Evolutionary conservation across 495 filamentous ascomycete genomes (phyloP).

Genomic region (Terfezia boudieri): DNA sequence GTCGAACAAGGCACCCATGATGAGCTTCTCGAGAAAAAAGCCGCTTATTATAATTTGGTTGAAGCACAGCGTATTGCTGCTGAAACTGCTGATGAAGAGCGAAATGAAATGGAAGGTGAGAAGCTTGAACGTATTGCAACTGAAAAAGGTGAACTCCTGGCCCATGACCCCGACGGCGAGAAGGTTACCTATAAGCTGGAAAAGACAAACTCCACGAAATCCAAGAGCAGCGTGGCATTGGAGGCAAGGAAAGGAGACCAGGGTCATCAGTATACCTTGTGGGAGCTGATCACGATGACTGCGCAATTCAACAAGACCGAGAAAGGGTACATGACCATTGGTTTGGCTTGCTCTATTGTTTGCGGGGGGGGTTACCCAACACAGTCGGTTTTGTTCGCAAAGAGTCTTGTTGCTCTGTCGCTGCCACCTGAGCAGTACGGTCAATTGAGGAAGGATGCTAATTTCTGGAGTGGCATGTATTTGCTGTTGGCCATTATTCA

Average conservation of each 20-base stretch:
- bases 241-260: constrained; percentile 28
- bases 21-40: constrained; percentile 34
- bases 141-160: constrained; percentile 25
- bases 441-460: constrained; percentile 38
- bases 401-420: constrained; percentile 51
- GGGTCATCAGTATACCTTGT: constrained; percentile 42
- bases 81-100: constrained; percentile 31
- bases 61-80: constrained; percentile 59
- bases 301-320: constrained; percentile 50
- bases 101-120: constrained; percentile 20
- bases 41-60: constrained; percentile 54
- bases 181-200: constrained; percentile 30
- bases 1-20: constrained; percentile 78
- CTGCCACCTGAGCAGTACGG: constrained; percentile 24
- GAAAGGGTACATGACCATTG: constrained; percentile 47
- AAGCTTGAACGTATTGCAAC: constrained; percentile 19
- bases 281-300: constrained; percentile 67
- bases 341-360: constrained; percentile 55
- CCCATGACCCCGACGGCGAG: constrained; percentile 37
- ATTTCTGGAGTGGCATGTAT: constrained; percentile 91
- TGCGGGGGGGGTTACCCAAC: constrained; percentile 67
- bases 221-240: constrained; percentile 45
- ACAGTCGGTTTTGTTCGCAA: constrained; percentile 79
- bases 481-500: constrained; percentile 70
- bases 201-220: constrained; percentile 43